Evolutionary conservation across 2,329 filamentous ascomycete genomes (phyloP), one percentile per base, ranked within the genome.

Genomic region (Niveomyces coronatus): DNA sequence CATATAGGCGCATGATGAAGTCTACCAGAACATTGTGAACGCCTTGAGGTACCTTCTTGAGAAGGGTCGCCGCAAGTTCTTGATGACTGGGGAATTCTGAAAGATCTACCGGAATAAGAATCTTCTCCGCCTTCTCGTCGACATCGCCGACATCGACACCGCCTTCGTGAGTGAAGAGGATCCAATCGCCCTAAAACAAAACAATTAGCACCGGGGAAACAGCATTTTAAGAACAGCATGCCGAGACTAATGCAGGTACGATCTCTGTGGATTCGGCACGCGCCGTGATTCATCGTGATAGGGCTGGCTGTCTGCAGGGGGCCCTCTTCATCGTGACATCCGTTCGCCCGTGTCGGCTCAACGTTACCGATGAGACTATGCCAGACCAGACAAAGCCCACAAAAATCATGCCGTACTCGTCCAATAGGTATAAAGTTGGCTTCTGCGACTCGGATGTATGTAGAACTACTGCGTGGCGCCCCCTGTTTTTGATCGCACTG

Each of bases 141-240:
- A 98, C 91, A 79, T 98, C 91, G 62, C 91, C 91, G 54, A 98
- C 91, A 67, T 98, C 91, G 51, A 98, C 88, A 83, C 91, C 91
- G 74, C 91, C 91, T 70, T 98, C 91, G 70, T 98, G 87, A 56
- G 89, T 95, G 75, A 98, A 98, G 58, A 98, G 85, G 61, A 98
- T 95, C 87, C 88, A 96, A 68, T 98, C 91, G 59, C 91, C 91
- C 91, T 96, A 61, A 14, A 19, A 15, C 30, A 50, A 53, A 58
- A 55, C 50, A 51, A 55, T 58, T 61, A 63, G 64, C 31, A 40
- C 27, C n/a, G n/a, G n/a, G n/a, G n/a, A 32, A 40, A 19, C 17
- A 14, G 15, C 14, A 13, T 27, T 31, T 28, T 22, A 32, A 22
- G 28, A 26, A 34, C 13, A 16, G n/a, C 20, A n/a, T 30, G 14